phyloP scores from a whole-genome alignment of 2,329 filamentous ascomycete species.

The Lasiodiplodia gonubiensis region DNA sequence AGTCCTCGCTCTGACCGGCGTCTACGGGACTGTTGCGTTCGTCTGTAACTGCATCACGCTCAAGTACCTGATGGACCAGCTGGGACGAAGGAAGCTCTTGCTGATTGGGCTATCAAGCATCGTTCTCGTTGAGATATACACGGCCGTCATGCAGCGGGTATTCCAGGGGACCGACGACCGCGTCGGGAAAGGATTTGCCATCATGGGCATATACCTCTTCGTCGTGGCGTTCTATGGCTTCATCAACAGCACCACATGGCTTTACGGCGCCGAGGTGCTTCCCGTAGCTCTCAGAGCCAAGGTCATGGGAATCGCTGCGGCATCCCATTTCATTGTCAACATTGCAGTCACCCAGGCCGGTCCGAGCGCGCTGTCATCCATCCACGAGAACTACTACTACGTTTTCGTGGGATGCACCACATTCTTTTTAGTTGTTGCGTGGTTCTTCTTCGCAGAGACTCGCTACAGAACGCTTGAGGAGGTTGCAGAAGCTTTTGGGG shows the following conservation, averaged over 20 bases:
- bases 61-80: no score
- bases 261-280: conserved; percentile 56
- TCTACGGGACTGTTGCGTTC: conserved; percentile 57
- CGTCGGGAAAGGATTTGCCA: conserved; percentile 52
- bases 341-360: conserved; percentile 58
- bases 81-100: no score
- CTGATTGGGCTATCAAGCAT: no score
- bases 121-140: no score
- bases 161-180: conserved; percentile 49
- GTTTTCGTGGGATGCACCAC: conserved; percentile 40
- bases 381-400: conserved; percentile 58
- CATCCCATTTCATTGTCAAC: conserved; percentile 54
- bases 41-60: conserved; percentile 56
- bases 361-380: conserved; percentile 38
- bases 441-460: no score
- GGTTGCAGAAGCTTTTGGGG: no score
- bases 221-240: conserved; percentile 61
- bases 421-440: no score
- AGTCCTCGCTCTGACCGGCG: conserved; percentile 58
- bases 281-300: conserved; percentile 51
- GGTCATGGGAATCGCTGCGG: conserved; percentile 52
- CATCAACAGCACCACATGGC: conserved; percentile 55
- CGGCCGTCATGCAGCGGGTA: no score
- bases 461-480: no score
- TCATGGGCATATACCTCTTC: conserved; percentile 58